phyloP scores from a whole-genome alignment of 768 basidiomycete genomes.

The Tulasnella sp. region DNA sequence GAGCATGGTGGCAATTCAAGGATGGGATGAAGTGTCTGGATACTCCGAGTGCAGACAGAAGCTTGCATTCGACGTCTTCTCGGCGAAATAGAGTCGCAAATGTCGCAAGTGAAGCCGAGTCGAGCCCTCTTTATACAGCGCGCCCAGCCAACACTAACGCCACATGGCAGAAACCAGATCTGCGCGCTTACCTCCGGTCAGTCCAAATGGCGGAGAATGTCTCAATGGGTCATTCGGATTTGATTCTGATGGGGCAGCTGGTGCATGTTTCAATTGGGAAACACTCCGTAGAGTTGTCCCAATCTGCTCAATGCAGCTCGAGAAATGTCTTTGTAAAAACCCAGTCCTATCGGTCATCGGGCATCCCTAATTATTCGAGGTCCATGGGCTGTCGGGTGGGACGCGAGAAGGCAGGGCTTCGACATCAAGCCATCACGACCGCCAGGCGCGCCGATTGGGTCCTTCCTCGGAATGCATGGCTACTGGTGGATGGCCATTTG shows the following conservation, averaged over 20 bases:
- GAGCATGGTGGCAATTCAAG: neutral
- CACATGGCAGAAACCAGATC: neutral
- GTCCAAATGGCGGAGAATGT: neutral
- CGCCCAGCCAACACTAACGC: conserved; percentile 6
- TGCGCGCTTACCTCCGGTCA: neutral
- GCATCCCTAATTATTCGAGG: neutral
- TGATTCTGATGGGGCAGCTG: neutral
- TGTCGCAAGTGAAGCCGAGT: conserved; percentile 5
- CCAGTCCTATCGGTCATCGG: neutral
- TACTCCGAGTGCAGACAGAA: conserved; percentile 7
- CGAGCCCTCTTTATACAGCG: neutral
- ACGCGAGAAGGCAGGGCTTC: neutral
- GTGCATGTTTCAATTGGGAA: neutral
- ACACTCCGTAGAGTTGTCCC: neutral
- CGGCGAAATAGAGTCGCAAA: conserved; percentile 4
- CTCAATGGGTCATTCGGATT: conserved; percentile 4
- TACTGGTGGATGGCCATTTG: neutral
- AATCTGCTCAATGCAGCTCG: neutral
- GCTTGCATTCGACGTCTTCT: neutral
- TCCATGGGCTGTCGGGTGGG: neutral
- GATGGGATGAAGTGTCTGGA: neutral
- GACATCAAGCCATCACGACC: neutral
- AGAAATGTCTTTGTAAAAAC: neutral
- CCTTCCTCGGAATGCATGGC: neutral
- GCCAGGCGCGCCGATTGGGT: neutral